Percentiles rank a stretch among this genome's conserved stretches.
These are phyloP conservation scores for Aspergillus cavernicola DNA, from an alignment of 495 filamentous ascomycete genomes.

Conservation along the genomic window DNA sequence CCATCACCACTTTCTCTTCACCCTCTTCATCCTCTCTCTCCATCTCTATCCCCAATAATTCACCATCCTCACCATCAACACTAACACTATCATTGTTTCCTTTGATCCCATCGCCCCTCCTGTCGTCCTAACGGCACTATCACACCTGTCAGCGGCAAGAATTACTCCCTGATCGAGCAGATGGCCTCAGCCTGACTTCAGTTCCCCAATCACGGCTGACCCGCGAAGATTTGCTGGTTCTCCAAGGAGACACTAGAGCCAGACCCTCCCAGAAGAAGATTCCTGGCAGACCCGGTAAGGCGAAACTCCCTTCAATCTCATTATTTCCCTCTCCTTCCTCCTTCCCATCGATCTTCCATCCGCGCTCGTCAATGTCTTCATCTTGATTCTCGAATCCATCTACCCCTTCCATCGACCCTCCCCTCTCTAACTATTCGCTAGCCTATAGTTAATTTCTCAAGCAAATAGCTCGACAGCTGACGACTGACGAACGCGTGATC, in stretches of 20 bases:
- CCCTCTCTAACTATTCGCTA: slow-evolving; percentile 1
- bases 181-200: slow-evolving; percentile 10
- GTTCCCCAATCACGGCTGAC: slow-evolving; percentile 9
- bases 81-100: too few species aligned
- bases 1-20: background rate
- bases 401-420: slow-evolving; percentile 16
- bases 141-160: background rate
- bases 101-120: background rate
- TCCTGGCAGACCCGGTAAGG: slow-evolving; percentile 21
- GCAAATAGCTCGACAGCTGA: slow-evolving; percentile 14
- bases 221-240: slow-evolving; percentile 21
- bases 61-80: background rate
- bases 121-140: background rate
- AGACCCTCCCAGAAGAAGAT: slow-evolving; percentile 17
- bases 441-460: slow-evolving; percentile 15
- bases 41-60: slow-evolving; percentile 5
- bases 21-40: background rate
- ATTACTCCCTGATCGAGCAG: too few species aligned
- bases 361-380: slow-evolving; percentile 27
- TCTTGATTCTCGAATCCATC: slow-evolving; percentile 22
- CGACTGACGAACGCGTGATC: slow-evolving; percentile 20
- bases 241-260: slow-evolving; percentile 16
- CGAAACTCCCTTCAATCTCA: slow-evolving; percentile 13
- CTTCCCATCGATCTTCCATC: slow-evolving; percentile 14
- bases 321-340: slow-evolving; percentile 9